A percentile compares a stretch with the other conserved stretches of the same genome.
phyloP scores from a whole-genome alignment of 2,329 filamentous ascomycete genomes.

The Botrytis sinoallii region DNA sequence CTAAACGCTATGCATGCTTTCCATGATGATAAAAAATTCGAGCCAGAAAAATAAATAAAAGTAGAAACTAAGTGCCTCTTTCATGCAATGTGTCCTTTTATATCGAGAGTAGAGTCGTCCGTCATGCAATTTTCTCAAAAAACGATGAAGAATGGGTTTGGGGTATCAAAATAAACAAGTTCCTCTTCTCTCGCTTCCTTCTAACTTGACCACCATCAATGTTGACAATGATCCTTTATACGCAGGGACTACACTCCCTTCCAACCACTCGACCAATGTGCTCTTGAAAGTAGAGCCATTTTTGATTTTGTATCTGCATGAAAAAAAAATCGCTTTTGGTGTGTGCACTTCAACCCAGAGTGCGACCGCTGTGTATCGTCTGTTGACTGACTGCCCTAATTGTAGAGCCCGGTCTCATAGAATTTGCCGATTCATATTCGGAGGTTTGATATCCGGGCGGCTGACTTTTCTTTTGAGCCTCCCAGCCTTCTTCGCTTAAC shows the following conservation, averaged over 20 bases:
- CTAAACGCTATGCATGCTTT: slow-evolving; percentile 14
- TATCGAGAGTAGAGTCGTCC: slow-evolving; percentile 14
- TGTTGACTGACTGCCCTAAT: slow-evolving; percentile 37
- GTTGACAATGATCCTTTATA: neutral
- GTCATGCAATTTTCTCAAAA: slow-evolving; percentile 15
- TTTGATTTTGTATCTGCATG: neutral
- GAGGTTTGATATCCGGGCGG: slow-evolving; percentile 28
- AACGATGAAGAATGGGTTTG: slow-evolving; percentile 7
- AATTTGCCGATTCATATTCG: slow-evolving; percentile 34
- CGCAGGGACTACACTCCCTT: neutral
- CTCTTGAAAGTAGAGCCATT: neutral
- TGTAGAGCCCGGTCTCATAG: slow-evolving; percentile 34
- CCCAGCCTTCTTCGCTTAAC: slow-evolving; percentile 73
- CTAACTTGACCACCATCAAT: neutral
- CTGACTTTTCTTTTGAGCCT: slow-evolving; percentile 38
- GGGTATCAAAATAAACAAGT: slow-evolving; percentile 22
- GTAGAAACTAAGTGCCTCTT: slow-evolving; percentile 8
- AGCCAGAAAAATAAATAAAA: slow-evolving; percentile 11
- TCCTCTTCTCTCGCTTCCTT: slow-evolving; percentile 3
- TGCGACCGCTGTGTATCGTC: slow-evolving; percentile 38
- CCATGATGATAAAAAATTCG: slow-evolving; percentile 8
- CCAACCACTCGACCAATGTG: neutral
- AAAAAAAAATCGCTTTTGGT: neutral
- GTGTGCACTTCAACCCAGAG: slow-evolving; percentile 33
- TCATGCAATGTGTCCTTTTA: slow-evolving; percentile 6